Percentiles rank a stretch among this genome's conserved stretches.
These are phyloP conservation scores for Earliella scabrosa DNA, from an alignment of 1,284 basidiomycete genomes.

Conservation along the genomic window DNA sequence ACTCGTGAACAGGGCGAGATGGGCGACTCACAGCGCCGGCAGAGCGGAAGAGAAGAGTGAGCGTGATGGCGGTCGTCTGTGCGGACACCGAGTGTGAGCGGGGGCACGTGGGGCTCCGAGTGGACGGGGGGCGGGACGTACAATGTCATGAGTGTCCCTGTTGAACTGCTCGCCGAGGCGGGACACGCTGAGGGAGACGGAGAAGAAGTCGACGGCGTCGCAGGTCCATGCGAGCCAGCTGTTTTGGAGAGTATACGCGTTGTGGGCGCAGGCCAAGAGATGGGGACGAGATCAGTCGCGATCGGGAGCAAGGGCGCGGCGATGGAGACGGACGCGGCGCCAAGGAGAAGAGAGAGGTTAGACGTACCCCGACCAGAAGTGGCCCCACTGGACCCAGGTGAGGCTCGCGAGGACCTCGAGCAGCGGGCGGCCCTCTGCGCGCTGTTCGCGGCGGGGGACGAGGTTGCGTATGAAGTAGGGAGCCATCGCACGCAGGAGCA, in stretches of 20 bases:
- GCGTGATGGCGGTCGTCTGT: constrained; percentile 85
- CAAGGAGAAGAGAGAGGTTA: constrained; percentile 5
- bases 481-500: constrained; percentile 30
- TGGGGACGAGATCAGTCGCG: constrained; percentile 2
- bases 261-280: constrained; percentile 16
- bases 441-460: constrained; percentile 45
- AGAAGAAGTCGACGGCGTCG: constrained; percentile 85
- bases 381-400: constrained; percentile 49
- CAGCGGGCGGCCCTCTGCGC: constrained; percentile 36
- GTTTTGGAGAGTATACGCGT: constrained; percentile 18
- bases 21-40: constrained; percentile 69
- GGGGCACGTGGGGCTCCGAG: neutral
- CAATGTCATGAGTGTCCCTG: constrained; percentile 52
- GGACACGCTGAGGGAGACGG: constrained; percentile 75
- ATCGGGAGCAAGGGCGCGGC: constrained; percentile 4
- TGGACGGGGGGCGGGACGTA: constrained; percentile 37
- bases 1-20: neutral
- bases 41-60: constrained; percentile 91
- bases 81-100: neutral
- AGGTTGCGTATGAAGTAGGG: constrained; percentile 37
- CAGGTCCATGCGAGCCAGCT: constrained; percentile 84
- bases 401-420: constrained; percentile 43
- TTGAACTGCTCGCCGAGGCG: constrained; percentile 59
- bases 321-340: neutral
- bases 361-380: constrained; percentile 50